Conservation (phyloP, 495 filamentous ascomycete genomes). For the Entonaema liquescens region DNA sequence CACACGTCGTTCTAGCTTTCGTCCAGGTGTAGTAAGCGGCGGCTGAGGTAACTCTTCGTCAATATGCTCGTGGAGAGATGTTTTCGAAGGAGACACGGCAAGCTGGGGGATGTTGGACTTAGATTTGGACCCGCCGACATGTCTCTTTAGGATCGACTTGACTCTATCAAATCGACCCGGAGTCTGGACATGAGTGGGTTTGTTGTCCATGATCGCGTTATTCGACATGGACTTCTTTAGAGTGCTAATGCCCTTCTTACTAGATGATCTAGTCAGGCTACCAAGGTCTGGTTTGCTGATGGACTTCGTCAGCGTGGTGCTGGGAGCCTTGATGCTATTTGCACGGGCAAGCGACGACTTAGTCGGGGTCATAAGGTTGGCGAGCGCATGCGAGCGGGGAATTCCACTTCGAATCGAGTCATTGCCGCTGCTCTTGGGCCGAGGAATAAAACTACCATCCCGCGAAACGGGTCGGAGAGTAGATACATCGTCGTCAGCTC, state of each 20-base stretch:
- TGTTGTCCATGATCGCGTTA: constrained; percentile 15
- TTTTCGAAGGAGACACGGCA: constrained; percentile 48
- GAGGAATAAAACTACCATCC: constrained; percentile 55
- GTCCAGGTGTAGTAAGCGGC: constrained; percentile 59
- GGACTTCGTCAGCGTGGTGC: constrained; percentile 46
- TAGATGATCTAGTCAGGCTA: constrained; percentile 31
- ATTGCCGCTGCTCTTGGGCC: constrained; percentile 53
- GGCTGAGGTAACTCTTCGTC: constrained; percentile 56
- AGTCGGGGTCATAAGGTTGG: constrained; percentile 77
- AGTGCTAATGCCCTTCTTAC: constrained; percentile 41
- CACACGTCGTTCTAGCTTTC: constrained; percentile 54
- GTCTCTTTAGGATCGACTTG: constrained; percentile 59
- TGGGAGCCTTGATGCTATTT: constrained; percentile 64
- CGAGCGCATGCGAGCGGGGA: constrained; percentile 54
- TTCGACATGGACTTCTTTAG: constrained; percentile 25
- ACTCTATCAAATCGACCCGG: constrained; percentile 58
- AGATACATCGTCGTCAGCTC: constrained; percentile 66
- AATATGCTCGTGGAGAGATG: constrained; percentile 50
- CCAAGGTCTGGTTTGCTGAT: constrained; percentile 42
- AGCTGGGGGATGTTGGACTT: constrained; percentile 53
- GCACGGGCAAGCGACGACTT: constrained; percentile 77
- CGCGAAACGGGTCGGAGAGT: constrained; percentile 61
- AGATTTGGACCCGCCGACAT: constrained; percentile 48
- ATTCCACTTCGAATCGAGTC: constrained; percentile 43
- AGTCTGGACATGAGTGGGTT: constrained; percentile 45